Percentiles rank a stretch among this genome's conserved stretches.
These are phyloP conservation scores for Irpex lacteus DNA, from an alignment of 1,284 basidiomycete genomes.

Conservation along the genomic window DNA sequence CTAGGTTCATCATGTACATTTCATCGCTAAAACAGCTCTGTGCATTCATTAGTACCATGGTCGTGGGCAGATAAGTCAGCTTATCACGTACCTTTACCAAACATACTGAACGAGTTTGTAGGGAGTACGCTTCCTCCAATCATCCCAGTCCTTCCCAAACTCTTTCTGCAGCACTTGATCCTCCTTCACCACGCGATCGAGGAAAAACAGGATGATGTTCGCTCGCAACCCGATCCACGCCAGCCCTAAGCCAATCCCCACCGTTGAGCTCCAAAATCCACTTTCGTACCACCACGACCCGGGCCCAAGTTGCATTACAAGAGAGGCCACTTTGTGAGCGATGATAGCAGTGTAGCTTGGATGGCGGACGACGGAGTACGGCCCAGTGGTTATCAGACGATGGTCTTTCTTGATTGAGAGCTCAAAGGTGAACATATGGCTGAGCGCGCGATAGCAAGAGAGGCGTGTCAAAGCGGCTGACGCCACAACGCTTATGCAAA, in stretches of 20 bases:
- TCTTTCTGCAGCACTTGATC: constrained; percentile 12
- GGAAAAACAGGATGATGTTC: background rate
- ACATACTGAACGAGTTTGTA: constrained; percentile 13
- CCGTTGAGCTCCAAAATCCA: background rate
- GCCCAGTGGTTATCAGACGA: constrained; percentile 3
- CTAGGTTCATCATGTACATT: no score
- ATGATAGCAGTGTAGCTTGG: constrained; percentile 8
- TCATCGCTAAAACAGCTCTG: no score
- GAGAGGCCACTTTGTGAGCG: background rate
- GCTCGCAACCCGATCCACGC: background rate
- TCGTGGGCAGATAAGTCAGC: background rate
- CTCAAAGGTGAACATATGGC: constrained; percentile 6
- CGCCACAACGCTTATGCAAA: background rate
- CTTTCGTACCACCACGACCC: background rate
- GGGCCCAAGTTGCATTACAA: background rate
- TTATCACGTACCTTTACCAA: constrained; percentile 2
- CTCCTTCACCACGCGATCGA: constrained; percentile 2
- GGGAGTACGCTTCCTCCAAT: constrained; percentile 12
- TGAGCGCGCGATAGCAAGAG: background rate
- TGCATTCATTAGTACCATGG: background rate
- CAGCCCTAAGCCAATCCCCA: background rate
- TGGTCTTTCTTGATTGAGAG: constrained; percentile 3
- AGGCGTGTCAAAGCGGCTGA: background rate
- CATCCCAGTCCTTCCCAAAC: constrained; percentile 14
- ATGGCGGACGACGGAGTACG: constrained; percentile 8